A percentile compares a stretch with the other conserved stretches of the same genome.
phyloP scores from a whole-genome alignment of 2,329 filamentous ascomycete genomes.

The Colletotrichum tropicale region DNA sequence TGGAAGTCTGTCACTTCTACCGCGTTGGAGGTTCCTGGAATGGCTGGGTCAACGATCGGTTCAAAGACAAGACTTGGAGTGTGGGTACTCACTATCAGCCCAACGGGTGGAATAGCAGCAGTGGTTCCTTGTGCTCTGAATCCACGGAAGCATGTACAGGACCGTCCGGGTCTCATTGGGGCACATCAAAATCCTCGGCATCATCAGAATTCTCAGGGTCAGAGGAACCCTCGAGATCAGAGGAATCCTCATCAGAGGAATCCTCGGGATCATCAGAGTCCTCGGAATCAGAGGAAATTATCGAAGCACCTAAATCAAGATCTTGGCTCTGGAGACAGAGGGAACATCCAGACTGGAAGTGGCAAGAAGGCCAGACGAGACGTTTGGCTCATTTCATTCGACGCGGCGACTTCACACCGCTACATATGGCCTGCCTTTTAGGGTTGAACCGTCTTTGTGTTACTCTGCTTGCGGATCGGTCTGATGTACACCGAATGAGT shows the following conservation, averaged over 20 bases:
- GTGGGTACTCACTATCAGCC: not conserved
- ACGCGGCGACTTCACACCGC: not conserved
- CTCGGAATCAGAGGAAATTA: too few relatives aligned
- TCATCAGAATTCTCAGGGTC: too few relatives aligned
- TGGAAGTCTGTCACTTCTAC: not conserved
- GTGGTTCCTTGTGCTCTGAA: not conserved
- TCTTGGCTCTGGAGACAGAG: not conserved
- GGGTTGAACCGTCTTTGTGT: not conserved
- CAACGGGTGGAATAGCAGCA: not conserved
- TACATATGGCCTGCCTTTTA: not conserved
- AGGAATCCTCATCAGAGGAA: too few relatives aligned
- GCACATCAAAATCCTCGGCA: not conserved
- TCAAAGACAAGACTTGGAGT: not conserved
- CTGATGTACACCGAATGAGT: not conserved
- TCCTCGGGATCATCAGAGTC: too few relatives aligned
- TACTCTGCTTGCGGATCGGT: not conserved
- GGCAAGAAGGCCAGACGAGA: not conserved
- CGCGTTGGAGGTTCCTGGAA: not conserved
- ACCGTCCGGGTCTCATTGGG: not conserved
- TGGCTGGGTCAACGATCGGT: not conserved
- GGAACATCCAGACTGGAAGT: not conserved
- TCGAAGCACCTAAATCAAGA: too few relatives aligned
- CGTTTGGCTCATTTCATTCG: conserved; percentile 32
- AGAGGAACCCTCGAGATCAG: too few relatives aligned
- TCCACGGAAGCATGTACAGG: not conserved